phyloP scores from a whole-genome alignment of 2,329 filamentous ascomycete species.

The Fusarium continuum region DNA sequence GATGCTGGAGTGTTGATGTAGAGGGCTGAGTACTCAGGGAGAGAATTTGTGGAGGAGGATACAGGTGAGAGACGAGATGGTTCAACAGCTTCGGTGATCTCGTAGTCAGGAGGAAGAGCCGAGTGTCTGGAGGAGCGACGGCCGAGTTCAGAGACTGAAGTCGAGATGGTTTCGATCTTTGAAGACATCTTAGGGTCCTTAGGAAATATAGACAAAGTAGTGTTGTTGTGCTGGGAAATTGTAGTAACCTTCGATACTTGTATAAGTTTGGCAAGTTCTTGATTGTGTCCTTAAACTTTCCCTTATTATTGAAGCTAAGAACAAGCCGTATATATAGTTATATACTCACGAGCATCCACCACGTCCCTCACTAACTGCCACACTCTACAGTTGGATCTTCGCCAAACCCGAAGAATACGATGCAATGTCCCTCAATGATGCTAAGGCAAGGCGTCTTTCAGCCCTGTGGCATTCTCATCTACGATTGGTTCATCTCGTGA shows the following conservation, averaged over 20 bases:
- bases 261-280: background rate
- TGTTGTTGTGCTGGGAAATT: background rate
- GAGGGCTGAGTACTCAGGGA: conserved; percentile 40
- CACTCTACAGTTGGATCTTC: background rate
- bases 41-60: conserved; percentile 43
- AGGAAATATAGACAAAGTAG: background rate
- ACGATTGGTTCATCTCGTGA: conserved; percentile 23
- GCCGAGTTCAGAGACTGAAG: background rate
- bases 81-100: conserved; percentile 36
- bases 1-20: conserved; percentile 2
- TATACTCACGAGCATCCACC: background rate
- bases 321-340: conserved; percentile 20
- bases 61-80: conserved; percentile 39
- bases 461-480: conserved; percentile 2
- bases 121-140: conserved; percentile 22
- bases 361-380: background rate
- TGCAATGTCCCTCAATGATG: background rate
- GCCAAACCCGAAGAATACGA: conserved; percentile 35
- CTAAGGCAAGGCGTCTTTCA: conserved; percentile 23
- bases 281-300: too few relatives aligned
- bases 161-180: background rate
- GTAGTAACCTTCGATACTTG: background rate
- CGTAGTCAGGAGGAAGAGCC: conserved; percentile 45
- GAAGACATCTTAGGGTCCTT: conserved; percentile 16
- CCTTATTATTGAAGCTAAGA: too few relatives aligned